Evolutionary conservation across 2,329 filamentous ascomycete genomes (phyloP).

Genomic region (Rhexocercosporidium sp.): DNA sequence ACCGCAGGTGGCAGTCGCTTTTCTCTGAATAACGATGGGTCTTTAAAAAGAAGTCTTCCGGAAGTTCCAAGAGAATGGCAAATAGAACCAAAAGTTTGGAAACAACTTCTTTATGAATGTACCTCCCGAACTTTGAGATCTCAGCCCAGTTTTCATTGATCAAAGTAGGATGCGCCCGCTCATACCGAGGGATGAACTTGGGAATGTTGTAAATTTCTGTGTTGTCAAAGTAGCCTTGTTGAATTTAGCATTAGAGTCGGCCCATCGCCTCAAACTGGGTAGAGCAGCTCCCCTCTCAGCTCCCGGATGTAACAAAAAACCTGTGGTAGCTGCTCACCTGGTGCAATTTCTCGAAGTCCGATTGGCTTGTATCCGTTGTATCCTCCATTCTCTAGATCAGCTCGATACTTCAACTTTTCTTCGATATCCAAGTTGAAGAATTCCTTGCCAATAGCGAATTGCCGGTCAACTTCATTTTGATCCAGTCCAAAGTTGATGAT

Average conservation of each 20-base stretch:
- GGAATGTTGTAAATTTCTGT: slow-evolving; percentile 63
- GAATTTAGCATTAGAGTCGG: no score
- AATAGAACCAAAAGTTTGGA: slow-evolving; percentile 62
- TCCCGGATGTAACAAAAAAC: neutral
- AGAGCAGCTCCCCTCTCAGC: neutral
- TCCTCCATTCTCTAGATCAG: slow-evolving; percentile 51
- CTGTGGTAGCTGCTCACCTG: neutral
- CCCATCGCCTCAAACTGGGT: no score
- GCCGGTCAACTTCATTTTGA: slow-evolving; percentile 61
- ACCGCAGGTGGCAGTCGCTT: slow-evolving; percentile 62
- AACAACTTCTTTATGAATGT: slow-evolving; percentile 56
- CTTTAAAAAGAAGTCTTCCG: slow-evolving; percentile 58
- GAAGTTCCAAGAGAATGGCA: slow-evolving; percentile 63
- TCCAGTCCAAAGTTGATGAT: slow-evolving; percentile 63
- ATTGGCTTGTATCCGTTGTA: slow-evolving; percentile 59
- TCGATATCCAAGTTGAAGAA: slow-evolving; percentile 60
- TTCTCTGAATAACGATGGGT: slow-evolving; percentile 60
- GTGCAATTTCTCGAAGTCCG: slow-evolving; percentile 13
- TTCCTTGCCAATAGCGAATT: slow-evolving; percentile 63
- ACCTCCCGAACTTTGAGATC: slow-evolving; percentile 55
- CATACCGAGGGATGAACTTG: slow-evolving; percentile 54
- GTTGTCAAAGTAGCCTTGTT: slow-evolving; percentile 48
- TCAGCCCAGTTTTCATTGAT: slow-evolving; percentile 54
- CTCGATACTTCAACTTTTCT: slow-evolving; percentile 62
- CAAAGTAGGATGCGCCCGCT: slow-evolving; percentile 51